phyloP scores from a whole-genome alignment of 257 asterid species.

The Handroanthus guayacan region DNA sequence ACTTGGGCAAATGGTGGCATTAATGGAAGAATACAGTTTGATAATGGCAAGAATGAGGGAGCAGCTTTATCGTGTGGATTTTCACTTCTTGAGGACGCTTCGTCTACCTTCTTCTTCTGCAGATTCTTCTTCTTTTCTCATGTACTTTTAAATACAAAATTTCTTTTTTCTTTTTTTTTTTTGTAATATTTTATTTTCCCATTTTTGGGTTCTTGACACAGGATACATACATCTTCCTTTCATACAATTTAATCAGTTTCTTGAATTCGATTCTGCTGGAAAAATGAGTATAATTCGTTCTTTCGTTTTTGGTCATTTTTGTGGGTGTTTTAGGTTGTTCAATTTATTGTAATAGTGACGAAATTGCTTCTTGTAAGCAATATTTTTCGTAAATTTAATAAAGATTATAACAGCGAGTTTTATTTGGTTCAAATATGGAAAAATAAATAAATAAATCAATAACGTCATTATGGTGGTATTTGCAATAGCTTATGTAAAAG shows the following conservation, averaged over 20 bases:
- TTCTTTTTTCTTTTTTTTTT: background rate
- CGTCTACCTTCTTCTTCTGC: constrained; percentile 51
- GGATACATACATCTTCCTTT: background rate
- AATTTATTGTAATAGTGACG: constrained; percentile 18
- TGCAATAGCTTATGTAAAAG: background rate
- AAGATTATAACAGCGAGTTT: too few species aligned
- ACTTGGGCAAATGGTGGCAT: constrained; percentile 72
- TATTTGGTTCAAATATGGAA: too few species aligned
- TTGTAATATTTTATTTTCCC: background rate
- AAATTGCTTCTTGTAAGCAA: background rate
- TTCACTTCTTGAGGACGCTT: constrained; percentile 46
- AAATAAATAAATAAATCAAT: too few species aligned
- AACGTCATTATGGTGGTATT: too few species aligned
- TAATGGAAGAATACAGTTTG: constrained; percentile 70
- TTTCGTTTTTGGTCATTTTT: background rate
- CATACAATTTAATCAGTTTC: background rate
- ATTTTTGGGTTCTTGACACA: background rate
- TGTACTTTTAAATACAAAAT: constrained; percentile 54
- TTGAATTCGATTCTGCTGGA: background rate
- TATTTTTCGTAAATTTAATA: background rate
- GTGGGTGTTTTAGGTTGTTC: background rate
- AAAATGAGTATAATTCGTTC: background rate
- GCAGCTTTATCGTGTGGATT: constrained; percentile 45
- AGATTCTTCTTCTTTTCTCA: constrained; percentile 58
- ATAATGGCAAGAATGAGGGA: constrained; percentile 67